Base-by-base conservation (phyloP, 495 filamentous ascomycete species). In the Daldinia childiae region DNA sequence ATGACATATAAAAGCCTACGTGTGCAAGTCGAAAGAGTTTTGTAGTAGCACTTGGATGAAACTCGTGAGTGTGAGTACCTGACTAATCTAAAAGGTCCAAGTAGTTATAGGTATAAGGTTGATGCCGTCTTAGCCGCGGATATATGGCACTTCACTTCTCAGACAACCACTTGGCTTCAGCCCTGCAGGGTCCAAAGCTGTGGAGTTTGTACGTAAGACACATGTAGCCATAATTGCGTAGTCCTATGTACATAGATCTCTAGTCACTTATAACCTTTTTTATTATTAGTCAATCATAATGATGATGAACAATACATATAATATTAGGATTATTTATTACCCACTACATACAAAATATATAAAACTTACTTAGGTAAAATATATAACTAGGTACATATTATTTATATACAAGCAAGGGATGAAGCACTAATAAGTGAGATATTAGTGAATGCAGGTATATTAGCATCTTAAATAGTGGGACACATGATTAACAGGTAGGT, bases 41-140 rank as follows among this genome's bases (percentile, higher is more conserved):
- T 21, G 7, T 24, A 48, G 19, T 48, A 48, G 43, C 43, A 21
- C 43, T 24, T 24, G 6, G 26, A 6, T 29, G 50, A n/a, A 52
- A 52, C 50, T 29, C 4, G 12, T 12, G 6, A 52, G 50, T 5
- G 9, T 27, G 50, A 52, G 26, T 52, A 52, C 21, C 50, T 12
- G 15, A 11, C 12, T 27, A 52, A 12, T 9, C 9, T 29, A n/a
- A 50, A 11, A 29, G 8, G 11, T 29, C 24, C 2, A 32, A 8
- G 6, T 30, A n/a, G n/a, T n/a, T n/a, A 30, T 51, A 52, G 48
- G 21, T 19, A 58, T n/a, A 12, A 39, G 26, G 19, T 17, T 39
- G 21, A 43, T 70, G 70, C 70, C 70, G 70, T 68, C 21, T 15
- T 72, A 72, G 41, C 70, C 70, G 70, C 56, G 55, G 29, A 19